Evolutionary conservation across 129 eudicot genomes (phyloP), one percentile per base, ranked within the genome.

Genomic region (Pittosporum tobira): DNA sequence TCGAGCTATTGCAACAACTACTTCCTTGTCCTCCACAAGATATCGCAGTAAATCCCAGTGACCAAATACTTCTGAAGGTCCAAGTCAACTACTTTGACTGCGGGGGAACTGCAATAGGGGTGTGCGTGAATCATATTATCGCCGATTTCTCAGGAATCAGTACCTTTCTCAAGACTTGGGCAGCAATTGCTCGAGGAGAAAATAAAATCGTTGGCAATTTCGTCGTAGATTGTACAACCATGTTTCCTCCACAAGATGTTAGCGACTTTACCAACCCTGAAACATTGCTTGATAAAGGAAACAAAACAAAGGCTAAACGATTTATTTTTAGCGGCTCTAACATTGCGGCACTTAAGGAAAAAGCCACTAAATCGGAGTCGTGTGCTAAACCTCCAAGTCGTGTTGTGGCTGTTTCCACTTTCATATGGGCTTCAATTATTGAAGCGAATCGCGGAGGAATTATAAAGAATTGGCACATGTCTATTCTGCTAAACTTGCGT

Each of bases 221-320:
- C 14, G 36, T 62, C 46, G 40, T 34, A 0, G 66, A 62, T 20
- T 62, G 45, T 46, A 47, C 66, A 20, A 16, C 48, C 4, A 9
- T 48, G 27, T 63, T 63, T 27, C 67, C 48, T 63, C 57, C 67
- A 6, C 26, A 28, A 31, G 48, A 63, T 29, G 67, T 62, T 40
- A 28, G 59, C 29, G 37, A 24, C 38, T 53, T 53, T 1, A 28
- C 5, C 12, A 6, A 28, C 5, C 26, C 29, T 8, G n/a, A 30
- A 14, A n/a, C n/a, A n/a, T n/a, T n/a, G n/a, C n/a, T 25, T 1
- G 14, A 27, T 46, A 27, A 63, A 48, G 31, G 7, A 15, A 8
- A 9, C 4, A 20, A 28, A n/a, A 16, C 43, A 4, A 29, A n/a
- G 4, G 21, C 16, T 10, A 49, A 30, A 3, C 28, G 67, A 63